Conservation (phyloP, 495 filamentous ascomycete genomes). For the Aspergillus kassunensis region DNA sequence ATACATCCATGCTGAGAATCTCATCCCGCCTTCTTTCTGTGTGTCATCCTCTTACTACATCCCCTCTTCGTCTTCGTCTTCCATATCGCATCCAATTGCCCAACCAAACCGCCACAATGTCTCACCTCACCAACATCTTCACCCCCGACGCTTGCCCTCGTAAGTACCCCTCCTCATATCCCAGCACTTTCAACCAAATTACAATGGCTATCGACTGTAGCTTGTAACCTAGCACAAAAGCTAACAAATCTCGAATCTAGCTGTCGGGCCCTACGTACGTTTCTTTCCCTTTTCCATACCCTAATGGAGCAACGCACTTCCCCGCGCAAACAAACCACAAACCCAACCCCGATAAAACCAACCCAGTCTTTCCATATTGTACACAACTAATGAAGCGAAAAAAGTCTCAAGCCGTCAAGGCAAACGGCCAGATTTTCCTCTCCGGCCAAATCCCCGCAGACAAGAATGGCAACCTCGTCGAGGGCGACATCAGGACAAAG, state of each 20-base stretch:
- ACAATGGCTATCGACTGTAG: not conserved
- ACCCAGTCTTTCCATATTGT: not conserved
- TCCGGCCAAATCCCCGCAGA: constrained; percentile 91
- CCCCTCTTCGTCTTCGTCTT: constrained; percentile 18
- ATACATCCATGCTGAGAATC: constrained; percentile 25
- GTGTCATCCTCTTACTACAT: no score
- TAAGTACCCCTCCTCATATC: constrained; percentile 23
- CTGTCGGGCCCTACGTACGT: constrained; percentile 57
- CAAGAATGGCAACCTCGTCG: constrained; percentile 64
- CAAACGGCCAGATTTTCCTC: constrained; percentile 79
- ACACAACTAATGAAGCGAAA: not conserved
- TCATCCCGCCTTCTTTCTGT: constrained; percentile 27
- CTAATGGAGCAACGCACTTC: constrained; percentile 1
- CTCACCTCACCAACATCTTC: constrained; percentile 32
- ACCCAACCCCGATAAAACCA: not conserved
- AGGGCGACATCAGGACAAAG: constrained; percentile 72
- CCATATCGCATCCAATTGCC: constrained; percentile 11
- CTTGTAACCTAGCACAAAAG: not conserved
- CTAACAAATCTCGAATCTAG: constrained; percentile 40
- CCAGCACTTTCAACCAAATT: not conserved
- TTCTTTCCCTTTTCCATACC: not conserved
- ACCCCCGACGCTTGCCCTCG: constrained; percentile 47
- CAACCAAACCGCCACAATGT: constrained; percentile 26
- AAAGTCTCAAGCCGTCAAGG: constrained; percentile 86
- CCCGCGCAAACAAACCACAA: not conserved